Evolutionary conservation across 2,329 filamentous ascomycete genomes (phyloP), one percentile per base, ranked within the genome.

Genomic region (Pseudopithomyces maydicus): DNA sequence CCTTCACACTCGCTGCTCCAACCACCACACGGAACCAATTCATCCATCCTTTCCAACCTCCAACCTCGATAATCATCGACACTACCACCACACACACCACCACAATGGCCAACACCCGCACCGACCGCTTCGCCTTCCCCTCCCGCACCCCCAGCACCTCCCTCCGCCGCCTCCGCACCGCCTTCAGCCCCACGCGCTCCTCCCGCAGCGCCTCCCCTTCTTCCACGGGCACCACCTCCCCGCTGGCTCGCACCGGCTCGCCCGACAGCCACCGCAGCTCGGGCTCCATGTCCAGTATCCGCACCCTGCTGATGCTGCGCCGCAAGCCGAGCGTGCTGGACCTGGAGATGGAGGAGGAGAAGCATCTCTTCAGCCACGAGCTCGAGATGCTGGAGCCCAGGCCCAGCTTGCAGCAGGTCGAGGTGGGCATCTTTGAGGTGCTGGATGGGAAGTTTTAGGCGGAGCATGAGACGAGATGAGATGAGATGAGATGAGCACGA

Each of bases 341-440:
- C 51, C 62, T 74, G 45, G 71, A 77, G 59, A 71, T 75, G 63
- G 67, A 72, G 42, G 69, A 72, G 63, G 74, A 77, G 62, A 56
- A 57, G 36, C 61, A 63, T 20, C 51, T 70, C 2, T 77, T 74
- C 42, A 64, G 63, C 20, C 56, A 63, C 35, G 70, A 72, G 52
- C 46, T 74, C 14, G 65, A 66, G 12, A 60, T 74, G 49, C 58
- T 77, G 2, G 74, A 77, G 64, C 74, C 74, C 0, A 23, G 74
- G 52, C 72, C 72, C 0, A 58, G 53, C 8, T 14, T 61, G 8
- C 59, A 53, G 1, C 50, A 50, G 0, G 63, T 63, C 7, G 68
- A 67, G 41, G 69, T 74, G 0, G 72, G 74, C 20, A 77, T 77
- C 32, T 76, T 76, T 38, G 72, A 76, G 68, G 74, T 77, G 11